phyloP scores from a whole-genome alignment of 306 rosid species.

The Quercus cerris region DNA sequence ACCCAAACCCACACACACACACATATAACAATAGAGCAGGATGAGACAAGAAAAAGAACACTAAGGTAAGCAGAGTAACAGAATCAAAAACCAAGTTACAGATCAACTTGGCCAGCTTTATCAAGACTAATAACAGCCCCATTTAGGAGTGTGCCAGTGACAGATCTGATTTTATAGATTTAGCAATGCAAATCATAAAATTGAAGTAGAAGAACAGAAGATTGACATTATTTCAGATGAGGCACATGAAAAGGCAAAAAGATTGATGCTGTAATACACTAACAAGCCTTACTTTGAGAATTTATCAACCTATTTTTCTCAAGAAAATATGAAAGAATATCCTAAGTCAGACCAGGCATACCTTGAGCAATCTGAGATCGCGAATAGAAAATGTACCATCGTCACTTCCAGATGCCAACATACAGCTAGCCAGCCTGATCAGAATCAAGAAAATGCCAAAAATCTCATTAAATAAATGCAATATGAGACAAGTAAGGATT shows the following conservation, averaged over 20 bases:
- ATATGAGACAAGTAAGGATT: not conserved
- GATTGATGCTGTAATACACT: not conserved
- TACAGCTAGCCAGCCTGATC: constrained; percentile 72
- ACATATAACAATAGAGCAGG: not conserved
- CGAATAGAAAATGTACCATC: constrained; percentile 93
- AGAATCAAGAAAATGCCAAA: constrained; percentile 17
- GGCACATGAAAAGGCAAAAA: constrained; percentile 11
- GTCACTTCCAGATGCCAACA: constrained; percentile 98
- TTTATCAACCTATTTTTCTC: not conserved
- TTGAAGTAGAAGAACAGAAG: not conserved
- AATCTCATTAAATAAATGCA: not conserved
- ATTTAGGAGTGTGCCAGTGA: not conserved
- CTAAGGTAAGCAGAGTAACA: not conserved
- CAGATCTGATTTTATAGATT: not conserved
- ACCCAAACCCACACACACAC: too few relatives aligned
- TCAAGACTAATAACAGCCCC: not conserved
- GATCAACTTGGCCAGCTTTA: not conserved
- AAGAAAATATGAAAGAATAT: not conserved
- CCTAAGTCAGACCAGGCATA: constrained; percentile 22
- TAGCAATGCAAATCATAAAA: not conserved
- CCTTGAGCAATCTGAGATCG: constrained; percentile 86
- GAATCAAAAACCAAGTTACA: not conserved
- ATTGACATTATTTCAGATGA: not conserved
- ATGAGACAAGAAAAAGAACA: not conserved
- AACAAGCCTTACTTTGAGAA: not conserved